Percentiles rank a stretch among this genome's conserved stretches.
These are phyloP conservation scores for Cercospora zeina DNA, from an alignment of 2,329 filamentous ascomycete species.

Conservation along the genomic window DNA sequence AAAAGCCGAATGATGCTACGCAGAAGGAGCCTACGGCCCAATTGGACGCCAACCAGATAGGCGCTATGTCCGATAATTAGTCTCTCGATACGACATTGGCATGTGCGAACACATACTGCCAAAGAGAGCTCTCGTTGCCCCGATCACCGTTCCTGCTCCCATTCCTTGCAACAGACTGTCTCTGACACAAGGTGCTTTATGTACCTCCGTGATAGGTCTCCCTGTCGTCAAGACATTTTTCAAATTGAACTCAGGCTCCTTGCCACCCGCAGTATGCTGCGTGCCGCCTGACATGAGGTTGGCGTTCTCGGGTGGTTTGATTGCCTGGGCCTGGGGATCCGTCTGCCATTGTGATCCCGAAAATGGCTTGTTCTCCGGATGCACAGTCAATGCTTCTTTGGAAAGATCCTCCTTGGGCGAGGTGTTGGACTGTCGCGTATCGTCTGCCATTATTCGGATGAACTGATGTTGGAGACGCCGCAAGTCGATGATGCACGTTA, in stretches of 20 bases:
- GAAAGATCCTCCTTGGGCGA: slow-evolving; percentile 31
- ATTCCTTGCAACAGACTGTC: slow-evolving; percentile 84
- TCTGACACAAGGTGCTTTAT: slow-evolving; percentile 79
- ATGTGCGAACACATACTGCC: slow-evolving; percentile 59
- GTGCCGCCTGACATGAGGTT: slow-evolving; percentile 59
- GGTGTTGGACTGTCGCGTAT: slow-evolving; percentile 42
- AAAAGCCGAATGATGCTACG: slow-evolving; percentile 67
- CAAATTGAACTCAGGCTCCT: slow-evolving; percentile 56
- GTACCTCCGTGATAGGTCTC: slow-evolving; percentile 71
- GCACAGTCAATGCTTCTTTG: slow-evolving; percentile 37
- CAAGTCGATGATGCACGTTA: slow-evolving; percentile 20
- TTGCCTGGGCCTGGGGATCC: slow-evolving; percentile 28
- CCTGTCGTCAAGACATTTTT: slow-evolving; percentile 62
- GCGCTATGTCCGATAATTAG: slow-evolving; percentile 46
- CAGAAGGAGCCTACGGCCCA: slow-evolving; percentile 82
- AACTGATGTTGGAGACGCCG: background rate
- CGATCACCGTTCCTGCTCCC: slow-evolving; percentile 71
- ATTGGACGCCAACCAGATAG: slow-evolving; percentile 69
- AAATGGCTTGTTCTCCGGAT: slow-evolving; percentile 40
- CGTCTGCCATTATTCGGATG: slow-evolving; percentile 49
- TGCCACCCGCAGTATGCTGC: slow-evolving; percentile 62
- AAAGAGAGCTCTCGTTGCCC: slow-evolving; percentile 70
- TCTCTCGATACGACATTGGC: background rate
- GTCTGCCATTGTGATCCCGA: slow-evolving; percentile 41
- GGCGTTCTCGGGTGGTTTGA: slow-evolving; percentile 48